Percentiles rank a stretch among this genome's conserved stretches.
Conservation (phyloP, 164 flowering plant genomes). For the grape (Vitis vinifera) region DNA sequence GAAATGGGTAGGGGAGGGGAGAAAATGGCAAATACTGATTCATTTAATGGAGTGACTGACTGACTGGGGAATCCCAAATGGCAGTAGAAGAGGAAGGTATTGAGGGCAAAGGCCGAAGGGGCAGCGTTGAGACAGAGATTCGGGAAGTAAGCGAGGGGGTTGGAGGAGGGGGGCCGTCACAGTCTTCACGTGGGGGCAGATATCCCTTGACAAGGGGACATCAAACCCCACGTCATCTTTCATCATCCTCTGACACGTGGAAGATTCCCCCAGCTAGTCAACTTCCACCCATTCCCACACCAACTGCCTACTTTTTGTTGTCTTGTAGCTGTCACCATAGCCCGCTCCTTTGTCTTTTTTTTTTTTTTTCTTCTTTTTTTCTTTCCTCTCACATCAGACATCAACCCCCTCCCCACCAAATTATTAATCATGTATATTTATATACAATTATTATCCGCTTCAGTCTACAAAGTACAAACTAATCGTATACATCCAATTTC, state of each 20-base stretch:
- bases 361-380: background rate
- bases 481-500: background rate
- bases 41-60: too few relatives aligned
- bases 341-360: background rate
- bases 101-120: too few relatives aligned
- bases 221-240: background rate
- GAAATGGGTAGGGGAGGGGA: too few relatives aligned
- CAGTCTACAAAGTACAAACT: too few relatives aligned
- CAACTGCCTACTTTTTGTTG: slow-evolving; percentile 11
- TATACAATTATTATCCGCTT: too few relatives aligned
- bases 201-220: background rate
- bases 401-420: too few relatives aligned
- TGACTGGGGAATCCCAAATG: too few relatives aligned
- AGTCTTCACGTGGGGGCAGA: slow-evolving; percentile 5
- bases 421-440: too few relatives aligned
- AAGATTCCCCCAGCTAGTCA: background rate
- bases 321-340: slow-evolving; percentile 19
- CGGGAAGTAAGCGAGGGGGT: too few relatives aligned
- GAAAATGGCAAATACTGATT: too few relatives aligned
- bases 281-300: background rate
- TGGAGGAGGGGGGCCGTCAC: background rate
- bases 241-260: background rate
- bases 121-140: too few relatives aligned
- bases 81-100: too few relatives aligned
- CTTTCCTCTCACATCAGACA: background rate